Percentiles rank a stretch among this genome's conserved stretches.
phyloP scores from a whole-genome alignment of 345 rosid species.

The Viola odorata region DNA sequence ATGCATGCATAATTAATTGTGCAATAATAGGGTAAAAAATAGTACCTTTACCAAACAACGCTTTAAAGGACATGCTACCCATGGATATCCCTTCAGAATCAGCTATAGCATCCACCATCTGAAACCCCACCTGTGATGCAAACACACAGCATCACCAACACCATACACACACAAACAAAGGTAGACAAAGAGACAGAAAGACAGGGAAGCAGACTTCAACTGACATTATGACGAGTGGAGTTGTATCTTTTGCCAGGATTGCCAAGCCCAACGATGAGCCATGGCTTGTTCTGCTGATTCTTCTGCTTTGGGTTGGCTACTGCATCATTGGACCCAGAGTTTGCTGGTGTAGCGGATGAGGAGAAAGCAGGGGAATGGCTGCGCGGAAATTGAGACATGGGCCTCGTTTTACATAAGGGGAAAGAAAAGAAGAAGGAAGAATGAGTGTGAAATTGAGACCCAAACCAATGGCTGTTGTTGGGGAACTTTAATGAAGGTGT shows the following conservation, averaged over 20 bases:
- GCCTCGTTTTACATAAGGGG: not conserved
- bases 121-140: conserved; percentile 66
- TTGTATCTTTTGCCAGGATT: conserved; percentile 73
- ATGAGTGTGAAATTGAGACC: not conserved
- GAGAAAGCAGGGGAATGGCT: conserved; percentile 20
- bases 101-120: conserved; percentile 82
- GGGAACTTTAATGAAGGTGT: not conserved
- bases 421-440: not conserved
- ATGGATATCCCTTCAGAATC: conserved; percentile 83
- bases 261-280: conserved; percentile 94
- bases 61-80: conserved; percentile 53
- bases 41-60: conserved; percentile 74
- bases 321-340: conserved; percentile 10
- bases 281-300: conserved; percentile 22
- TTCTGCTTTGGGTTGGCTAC: conserved; percentile 34
- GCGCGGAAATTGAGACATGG: conserved; percentile 14
- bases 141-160: not conserved
- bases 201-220: not conserved
- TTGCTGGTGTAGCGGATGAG: conserved; percentile 16
- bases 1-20: too few species aligned
- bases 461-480: not conserved
- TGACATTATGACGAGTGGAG: conserved; percentile 84
- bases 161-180: not conserved
- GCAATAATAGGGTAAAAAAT: too few species aligned
- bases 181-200: not conserved